Evolutionary conservation across 352 stramenopile species (phyloP).

Genomic region (Peronospora farinosa): DNA sequence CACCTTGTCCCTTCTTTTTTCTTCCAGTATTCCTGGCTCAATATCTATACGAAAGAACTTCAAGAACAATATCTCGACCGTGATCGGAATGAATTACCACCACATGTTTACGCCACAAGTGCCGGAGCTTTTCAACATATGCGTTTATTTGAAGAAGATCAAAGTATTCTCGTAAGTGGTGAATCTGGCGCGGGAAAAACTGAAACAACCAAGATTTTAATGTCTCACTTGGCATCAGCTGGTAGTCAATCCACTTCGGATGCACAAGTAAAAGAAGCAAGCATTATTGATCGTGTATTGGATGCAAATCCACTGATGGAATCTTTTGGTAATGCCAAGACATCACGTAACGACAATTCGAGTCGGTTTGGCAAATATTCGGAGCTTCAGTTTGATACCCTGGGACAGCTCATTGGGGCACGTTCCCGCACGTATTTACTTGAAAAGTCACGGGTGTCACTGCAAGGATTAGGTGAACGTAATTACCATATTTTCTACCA

Average conservation of each 20-base stretch:
- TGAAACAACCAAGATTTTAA: constrained; percentile 94
- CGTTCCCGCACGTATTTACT: constrained; percentile 80
- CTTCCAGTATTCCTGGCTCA: constrained; percentile 84
- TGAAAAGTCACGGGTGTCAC: constrained; percentile 86
- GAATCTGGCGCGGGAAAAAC: constrained; percentile 93
- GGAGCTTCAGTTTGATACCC: constrained; percentile 91
- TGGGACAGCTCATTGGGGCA: constrained; percentile 76
- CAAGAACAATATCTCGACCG: constrained; percentile 76
- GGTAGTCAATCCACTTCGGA: constrained; percentile 36
- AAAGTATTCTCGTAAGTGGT: constrained; percentile 75
- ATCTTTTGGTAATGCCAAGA: constrained; percentile 96
- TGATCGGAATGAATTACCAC: constrained; percentile 61
- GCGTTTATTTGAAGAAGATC: constrained; percentile 72
- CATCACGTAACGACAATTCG: constrained; percentile 93
- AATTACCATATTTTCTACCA: constrained; percentile 99
- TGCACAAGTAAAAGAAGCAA: constrained; percentile 37
- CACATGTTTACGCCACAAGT: constrained; percentile 80
- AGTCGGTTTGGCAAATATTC: constrained; percentile 95
- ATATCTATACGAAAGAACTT: constrained; percentile 82
- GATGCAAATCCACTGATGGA: constrained; percentile 86
- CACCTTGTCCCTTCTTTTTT: constrained; percentile 5
- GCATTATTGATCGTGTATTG: constrained; percentile 79
- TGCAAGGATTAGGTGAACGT: constrained; percentile 89
- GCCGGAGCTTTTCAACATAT: constrained; percentile 78
- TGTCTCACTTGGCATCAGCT: constrained; percentile 87